phyloP scores from a whole-genome alignment of 2,329 filamentous ascomycete species.

The Claviceps paspali region DNA sequence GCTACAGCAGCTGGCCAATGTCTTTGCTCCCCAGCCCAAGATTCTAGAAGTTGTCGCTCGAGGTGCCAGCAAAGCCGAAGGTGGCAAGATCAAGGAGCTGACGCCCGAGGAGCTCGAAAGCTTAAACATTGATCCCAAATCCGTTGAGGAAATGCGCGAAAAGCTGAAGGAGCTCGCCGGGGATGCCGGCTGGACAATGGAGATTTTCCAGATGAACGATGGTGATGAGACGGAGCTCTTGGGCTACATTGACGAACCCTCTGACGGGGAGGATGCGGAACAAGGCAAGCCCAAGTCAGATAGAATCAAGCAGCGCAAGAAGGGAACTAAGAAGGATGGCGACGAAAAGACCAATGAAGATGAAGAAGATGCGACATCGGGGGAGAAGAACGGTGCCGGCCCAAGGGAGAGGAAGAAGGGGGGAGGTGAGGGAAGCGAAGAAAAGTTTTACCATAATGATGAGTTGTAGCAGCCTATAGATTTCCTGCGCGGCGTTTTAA shows the following conservation, averaged over 20 bases:
- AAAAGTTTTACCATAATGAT: conserved; percentile 30
- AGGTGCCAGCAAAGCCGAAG: conserved; percentile 35
- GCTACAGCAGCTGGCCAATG: conserved; percentile 16
- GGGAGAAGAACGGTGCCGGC: not conserved
- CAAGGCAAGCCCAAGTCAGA: conserved; percentile 6
- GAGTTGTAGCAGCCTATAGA: conserved; percentile 2
- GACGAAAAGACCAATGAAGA: conserved; percentile 13
- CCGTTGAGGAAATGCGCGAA: conserved; percentile 53
- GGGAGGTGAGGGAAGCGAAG: conserved; percentile 28
- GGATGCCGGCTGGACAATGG: conserved; percentile 63
- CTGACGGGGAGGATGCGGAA: not conserved
- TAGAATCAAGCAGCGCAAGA: conserved; percentile 16
- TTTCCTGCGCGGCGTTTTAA: not conserved
- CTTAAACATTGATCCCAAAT: conserved; percentile 48
- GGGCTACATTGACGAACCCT: conserved; percentile 46
- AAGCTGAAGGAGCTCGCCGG: conserved; percentile 54
- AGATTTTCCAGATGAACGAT: conserved; percentile 54
- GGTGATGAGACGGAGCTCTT: conserved; percentile 45
- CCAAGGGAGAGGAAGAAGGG: conserved; percentile 6
- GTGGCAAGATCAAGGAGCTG: conserved; percentile 45
- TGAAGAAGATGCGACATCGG: conserved; percentile 2
- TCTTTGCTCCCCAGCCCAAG: conserved; percentile 14
- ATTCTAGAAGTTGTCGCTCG: conserved; percentile 27
- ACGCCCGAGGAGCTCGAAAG: conserved; percentile 52
- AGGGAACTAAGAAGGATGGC: conserved; percentile 2